Evolutionary conservation across 2,329 filamentous ascomycete species (phyloP).

Genomic region (Alternaria incomplexa): DNA sequence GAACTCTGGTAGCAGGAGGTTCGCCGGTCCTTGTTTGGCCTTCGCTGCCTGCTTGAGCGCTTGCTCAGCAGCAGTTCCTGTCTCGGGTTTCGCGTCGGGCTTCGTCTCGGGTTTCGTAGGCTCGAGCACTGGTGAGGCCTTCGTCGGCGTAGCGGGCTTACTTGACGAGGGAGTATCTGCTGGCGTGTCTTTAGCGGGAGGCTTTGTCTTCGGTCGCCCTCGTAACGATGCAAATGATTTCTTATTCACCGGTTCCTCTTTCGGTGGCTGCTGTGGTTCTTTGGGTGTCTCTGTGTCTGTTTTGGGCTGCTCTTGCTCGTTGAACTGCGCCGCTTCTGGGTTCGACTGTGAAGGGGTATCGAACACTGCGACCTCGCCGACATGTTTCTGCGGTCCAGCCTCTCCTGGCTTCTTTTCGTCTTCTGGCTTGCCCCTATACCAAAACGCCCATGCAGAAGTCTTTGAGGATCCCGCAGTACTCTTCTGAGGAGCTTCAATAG

Average conservation of each 20-base stretch:
- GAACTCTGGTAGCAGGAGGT: slow-evolving; percentile 74
- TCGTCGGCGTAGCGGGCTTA: slow-evolving; percentile 46
- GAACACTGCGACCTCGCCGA: slow-evolving; percentile 58
- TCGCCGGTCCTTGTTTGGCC: slow-evolving; percentile 54
- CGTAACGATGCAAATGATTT: slow-evolving; percentile 41
- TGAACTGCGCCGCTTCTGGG: slow-evolving; percentile 60
- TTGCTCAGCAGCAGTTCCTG: slow-evolving; percentile 35
- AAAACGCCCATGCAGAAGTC: slow-evolving; percentile 79
- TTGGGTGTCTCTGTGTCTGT: slow-evolving; percentile 21
- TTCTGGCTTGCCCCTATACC: slow-evolving; percentile 67
- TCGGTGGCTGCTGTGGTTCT: slow-evolving; percentile 18
- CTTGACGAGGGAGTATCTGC: slow-evolving; percentile 36
- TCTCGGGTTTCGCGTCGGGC: slow-evolving; percentile 35
- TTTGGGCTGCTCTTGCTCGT: slow-evolving; percentile 47
- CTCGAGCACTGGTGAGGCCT: slow-evolving; percentile 33
- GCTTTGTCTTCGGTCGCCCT: slow-evolving; percentile 37
- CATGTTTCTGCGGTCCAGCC: slow-evolving; percentile 63
- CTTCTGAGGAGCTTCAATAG: slow-evolving; percentile 9
- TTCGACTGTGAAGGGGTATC: slow-evolving; percentile 58
- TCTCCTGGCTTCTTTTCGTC: slow-evolving; percentile 60
- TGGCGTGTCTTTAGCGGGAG: slow-evolving; percentile 22
- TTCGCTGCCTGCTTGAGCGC: slow-evolving; percentile 31
- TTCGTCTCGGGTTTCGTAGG: slow-evolving; percentile 35
- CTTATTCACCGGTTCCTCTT: slow-evolving; percentile 31
- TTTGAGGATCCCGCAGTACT: slow-evolving; percentile 50